Conservation (phyloP, 164 flowering plant genomes). For the Tetrastigma voinierianum region DNA sequence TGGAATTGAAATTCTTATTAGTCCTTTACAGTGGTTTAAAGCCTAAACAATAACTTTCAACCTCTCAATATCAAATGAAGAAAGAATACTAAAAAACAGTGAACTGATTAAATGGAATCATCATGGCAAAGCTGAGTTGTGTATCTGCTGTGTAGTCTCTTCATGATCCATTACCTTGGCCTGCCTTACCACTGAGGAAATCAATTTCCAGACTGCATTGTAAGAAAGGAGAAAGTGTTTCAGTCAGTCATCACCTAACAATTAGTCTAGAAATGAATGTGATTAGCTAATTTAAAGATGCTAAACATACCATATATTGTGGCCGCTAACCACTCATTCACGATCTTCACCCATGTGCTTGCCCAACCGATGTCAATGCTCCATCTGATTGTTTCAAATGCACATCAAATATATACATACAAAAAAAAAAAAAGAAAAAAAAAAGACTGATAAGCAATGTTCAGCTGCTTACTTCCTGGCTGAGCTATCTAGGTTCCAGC, state of each 20-base stretch:
- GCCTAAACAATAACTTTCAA: too few species aligned
- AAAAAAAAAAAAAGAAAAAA: too few species aligned
- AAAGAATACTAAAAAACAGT: neutral
- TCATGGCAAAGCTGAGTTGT: slow-evolving; percentile 17
- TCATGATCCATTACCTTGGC: slow-evolving; percentile 46
- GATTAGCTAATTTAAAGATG: neutral
- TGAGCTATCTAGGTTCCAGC: slow-evolving; percentile 73
- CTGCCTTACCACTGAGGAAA: slow-evolving; percentile 50
- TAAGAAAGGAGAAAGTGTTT: too few species aligned
- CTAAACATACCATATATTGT: slow-evolving; percentile 62
- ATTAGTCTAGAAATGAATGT: neutral
- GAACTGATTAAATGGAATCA: slow-evolving; percentile 5
- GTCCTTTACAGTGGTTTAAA: too few species aligned
- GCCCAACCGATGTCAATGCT: slow-evolving; percentile 96
- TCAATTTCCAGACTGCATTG: slow-evolving; percentile 75
- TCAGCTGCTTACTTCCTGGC: slow-evolving; percentile 51
- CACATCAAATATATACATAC: neutral
- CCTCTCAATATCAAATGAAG: neutral
- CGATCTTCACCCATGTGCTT: slow-evolving; percentile 93
- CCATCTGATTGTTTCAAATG: slow-evolving; percentile 54
- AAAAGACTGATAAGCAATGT: neutral
- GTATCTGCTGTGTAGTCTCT: slow-evolving; percentile 21
- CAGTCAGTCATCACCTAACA: neutral
- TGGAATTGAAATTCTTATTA: too few species aligned
- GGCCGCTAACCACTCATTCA: slow-evolving; percentile 95